phyloP scores from a whole-genome alignment of 2,329 filamentous ascomycete species.

The Aspergillus sp. region DNA sequence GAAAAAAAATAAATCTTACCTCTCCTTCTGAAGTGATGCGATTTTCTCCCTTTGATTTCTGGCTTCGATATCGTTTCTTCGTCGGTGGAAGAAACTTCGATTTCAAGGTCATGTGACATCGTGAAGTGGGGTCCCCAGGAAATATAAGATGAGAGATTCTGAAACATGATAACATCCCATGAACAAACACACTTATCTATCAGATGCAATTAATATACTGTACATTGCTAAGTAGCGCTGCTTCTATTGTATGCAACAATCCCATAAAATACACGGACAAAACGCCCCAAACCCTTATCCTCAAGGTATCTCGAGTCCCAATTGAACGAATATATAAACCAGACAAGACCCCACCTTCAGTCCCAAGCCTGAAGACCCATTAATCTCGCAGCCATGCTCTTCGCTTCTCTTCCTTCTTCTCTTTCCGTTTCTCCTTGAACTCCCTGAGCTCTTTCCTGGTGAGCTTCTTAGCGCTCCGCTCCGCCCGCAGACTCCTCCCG shows the following conservation, averaged over 20 bases:
- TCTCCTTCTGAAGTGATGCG: too few species aligned
- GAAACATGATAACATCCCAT: too few species aligned
- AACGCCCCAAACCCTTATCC: not conserved
- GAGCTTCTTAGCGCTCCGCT: slow-evolving; percentile 78
- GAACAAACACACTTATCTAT: too few species aligned
- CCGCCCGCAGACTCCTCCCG: slow-evolving; percentile 84
- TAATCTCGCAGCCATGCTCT: slow-evolving; percentile 85
- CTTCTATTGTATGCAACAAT: not conserved
- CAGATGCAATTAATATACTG: not conserved
- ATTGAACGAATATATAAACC: not conserved
- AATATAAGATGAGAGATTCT: too few species aligned
- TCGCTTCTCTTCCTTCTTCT: slow-evolving; percentile 90
- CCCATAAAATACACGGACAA: not conserved
- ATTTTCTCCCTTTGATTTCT: too few species aligned
- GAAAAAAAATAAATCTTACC: too few species aligned
- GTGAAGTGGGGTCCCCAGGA: too few species aligned
- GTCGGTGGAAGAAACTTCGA: too few species aligned
- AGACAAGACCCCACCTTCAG: not conserved
- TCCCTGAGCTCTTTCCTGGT: slow-evolving; percentile 82
- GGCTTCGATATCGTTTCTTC: too few species aligned
- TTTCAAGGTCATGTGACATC: too few species aligned
- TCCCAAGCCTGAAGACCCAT: slow-evolving; percentile 19
- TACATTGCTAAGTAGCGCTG: not conserved
- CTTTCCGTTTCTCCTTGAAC: slow-evolving; percentile 83
- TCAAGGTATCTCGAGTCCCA: slow-evolving; percentile 6